phyloP scores from a whole-genome alignment of 208 protist species.

The Acanthamoeba castellanii region DNA sequence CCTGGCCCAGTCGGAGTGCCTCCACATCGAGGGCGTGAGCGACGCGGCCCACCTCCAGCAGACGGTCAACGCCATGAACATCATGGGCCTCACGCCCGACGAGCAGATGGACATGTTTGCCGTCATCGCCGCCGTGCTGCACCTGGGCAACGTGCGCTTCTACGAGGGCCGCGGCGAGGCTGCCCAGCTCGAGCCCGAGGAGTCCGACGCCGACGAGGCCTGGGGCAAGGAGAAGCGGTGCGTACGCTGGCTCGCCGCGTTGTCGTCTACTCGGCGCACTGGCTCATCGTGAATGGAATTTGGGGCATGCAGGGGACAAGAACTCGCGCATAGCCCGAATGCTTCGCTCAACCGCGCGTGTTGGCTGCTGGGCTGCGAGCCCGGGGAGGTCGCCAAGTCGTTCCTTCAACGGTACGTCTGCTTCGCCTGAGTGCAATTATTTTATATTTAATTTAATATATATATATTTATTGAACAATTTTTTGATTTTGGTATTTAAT shows the following conservation, averaged over 20 bases:
- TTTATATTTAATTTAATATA: too few relatives aligned
- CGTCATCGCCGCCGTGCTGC: slow-evolving; percentile 93
- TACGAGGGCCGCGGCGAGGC: slow-evolving; percentile 40
- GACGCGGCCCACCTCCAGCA: slow-evolving; percentile 89
- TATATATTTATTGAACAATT: too few relatives aligned
- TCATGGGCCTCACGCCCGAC: slow-evolving; percentile 43
- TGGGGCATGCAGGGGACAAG: slow-evolving; percentile 12
- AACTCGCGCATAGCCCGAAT: not conserved
- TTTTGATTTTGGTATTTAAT: not conserved
- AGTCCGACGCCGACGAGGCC: slow-evolving; percentile 7
- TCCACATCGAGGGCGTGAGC: slow-evolving; percentile 85
- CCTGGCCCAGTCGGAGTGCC: slow-evolving; percentile 85
- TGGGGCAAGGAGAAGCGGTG: slow-evolving; percentile 39
- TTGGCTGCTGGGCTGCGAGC: slow-evolving; percentile 20
- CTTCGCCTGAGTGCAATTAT: not conserved
- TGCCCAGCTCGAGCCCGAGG: slow-evolving; percentile 45
- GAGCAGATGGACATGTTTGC: slow-evolving; percentile 87
- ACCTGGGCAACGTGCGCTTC: slow-evolving; percentile 94
- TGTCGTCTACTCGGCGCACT: not conserved
- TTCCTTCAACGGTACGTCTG: slow-evolving; percentile 12
- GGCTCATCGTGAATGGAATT: not conserved
- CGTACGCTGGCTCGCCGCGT: not conserved
- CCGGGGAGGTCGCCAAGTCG: slow-evolving; percentile 33
- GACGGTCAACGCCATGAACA: slow-evolving; percentile 53
- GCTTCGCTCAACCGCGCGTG: slow-evolving; percentile 29